Evolutionary conservation across 768 basidiomycete species (phyloP).

Genomic region (Hypsizygus marmoreus): DNA sequence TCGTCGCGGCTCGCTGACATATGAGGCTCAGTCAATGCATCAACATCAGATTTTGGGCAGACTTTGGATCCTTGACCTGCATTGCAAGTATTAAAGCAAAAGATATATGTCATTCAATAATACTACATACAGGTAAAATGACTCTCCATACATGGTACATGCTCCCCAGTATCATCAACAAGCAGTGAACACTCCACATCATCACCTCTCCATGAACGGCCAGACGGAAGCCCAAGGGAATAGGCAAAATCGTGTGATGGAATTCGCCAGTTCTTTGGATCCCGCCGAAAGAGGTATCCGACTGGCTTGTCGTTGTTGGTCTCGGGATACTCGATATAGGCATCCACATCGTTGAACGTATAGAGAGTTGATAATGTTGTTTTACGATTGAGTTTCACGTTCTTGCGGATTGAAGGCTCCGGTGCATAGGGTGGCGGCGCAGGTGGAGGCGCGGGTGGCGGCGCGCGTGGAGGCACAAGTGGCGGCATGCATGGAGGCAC

Average conservation of each 20-base stretch:
- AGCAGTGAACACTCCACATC: conserved; percentile 7
- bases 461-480: too few species aligned
- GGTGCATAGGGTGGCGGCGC: too few species aligned
- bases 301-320: conserved; percentile 8
- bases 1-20: conserved; percentile 10
- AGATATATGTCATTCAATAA: not conserved
- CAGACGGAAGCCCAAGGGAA: conserved; percentile 12
- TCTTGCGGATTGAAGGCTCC: too few species aligned
- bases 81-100: not conserved
- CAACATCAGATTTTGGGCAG: conserved; percentile 13
- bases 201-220: conserved; percentile 7
- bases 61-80: conserved; percentile 20
- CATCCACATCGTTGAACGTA: conserved; percentile 6
- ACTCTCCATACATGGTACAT: conserved; percentile 14
- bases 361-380: conserved; percentile 13
- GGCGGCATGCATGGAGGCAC: too few species aligned
- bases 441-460: too few species aligned
- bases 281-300: conserved; percentile 13
- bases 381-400: conserved; percentile 10
- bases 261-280: conserved; percentile 13
- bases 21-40: conserved; percentile 9
- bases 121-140: conserved; percentile 19
- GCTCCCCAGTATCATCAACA: not conserved
- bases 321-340: conserved; percentile 17
- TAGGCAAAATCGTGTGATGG: conserved; percentile 16